Evolutionary conservation across 495 filamentous ascomycete genomes (phyloP).

Genomic region (Glonium stellatum): DNA sequence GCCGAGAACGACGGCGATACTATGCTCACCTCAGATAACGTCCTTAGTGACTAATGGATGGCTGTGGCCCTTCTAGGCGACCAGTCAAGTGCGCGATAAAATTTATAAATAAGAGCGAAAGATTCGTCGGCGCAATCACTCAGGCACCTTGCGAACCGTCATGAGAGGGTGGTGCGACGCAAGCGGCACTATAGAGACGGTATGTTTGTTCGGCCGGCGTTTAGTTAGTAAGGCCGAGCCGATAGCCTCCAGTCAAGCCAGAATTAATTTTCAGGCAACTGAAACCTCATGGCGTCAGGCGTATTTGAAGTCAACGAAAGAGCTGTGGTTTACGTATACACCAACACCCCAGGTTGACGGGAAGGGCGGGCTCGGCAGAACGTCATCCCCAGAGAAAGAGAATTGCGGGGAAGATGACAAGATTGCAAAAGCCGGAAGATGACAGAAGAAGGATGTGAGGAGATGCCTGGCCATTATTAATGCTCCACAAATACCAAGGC

Average conservation of each 20-base stretch:
- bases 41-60: no score
- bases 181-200: not conserved
- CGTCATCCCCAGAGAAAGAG: not conserved
- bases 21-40: no score
- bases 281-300: not conserved
- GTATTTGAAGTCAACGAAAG: not conserved
- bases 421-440: not conserved
- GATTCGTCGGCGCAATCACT: not conserved
- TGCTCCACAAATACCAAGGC: not conserved
- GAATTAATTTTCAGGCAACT: not conserved
- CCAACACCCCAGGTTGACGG: not conserved
- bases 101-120: not conserved
- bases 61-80: no score
- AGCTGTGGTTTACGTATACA: not conserved
- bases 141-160: not conserved
- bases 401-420: not conserved
- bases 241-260: not conserved
- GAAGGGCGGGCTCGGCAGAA: not conserved
- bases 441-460: not conserved
- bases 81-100: not conserved
- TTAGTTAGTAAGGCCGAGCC: not conserved
- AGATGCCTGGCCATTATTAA: not conserved
- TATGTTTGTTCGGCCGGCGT: not conserved
- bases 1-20: no score
- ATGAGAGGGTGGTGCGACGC: not conserved